These are phyloP conservation scores for Neltuma alba DNA, from an alignment of 306 rosid genomes.

Conservation along the genomic window DNA sequence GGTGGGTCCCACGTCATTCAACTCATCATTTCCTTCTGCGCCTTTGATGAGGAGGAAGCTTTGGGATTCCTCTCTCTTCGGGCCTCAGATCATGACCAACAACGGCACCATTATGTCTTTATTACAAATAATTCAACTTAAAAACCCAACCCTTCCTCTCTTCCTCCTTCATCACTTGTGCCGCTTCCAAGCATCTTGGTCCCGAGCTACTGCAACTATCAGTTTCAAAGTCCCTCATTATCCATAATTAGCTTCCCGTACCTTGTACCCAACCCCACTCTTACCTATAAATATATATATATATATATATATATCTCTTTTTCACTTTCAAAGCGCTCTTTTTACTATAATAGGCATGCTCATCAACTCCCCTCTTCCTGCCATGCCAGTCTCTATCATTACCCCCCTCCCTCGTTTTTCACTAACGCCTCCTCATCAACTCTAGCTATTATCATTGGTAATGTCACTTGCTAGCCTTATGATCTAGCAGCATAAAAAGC, in stretches of 20 bases:
- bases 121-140: no score
- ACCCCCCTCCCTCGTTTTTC: background rate
- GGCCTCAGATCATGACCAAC: background rate
- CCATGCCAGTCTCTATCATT: background rate
- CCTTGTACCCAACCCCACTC: background rate
- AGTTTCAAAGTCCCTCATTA: conserved; percentile 3
- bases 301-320: background rate
- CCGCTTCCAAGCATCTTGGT: conserved; percentile 17
- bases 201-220: background rate
- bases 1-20: conserved; percentile 75
- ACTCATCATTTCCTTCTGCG: conserved; percentile 73
- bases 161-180: no score
- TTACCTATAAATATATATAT: no score
- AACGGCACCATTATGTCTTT: background rate
- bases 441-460: background rate
- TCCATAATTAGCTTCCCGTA: background rate
- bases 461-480: no score
- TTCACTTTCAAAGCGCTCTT: background rate
- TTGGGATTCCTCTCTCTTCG: conserved; percentile 50
- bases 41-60: no score
- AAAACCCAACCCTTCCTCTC: background rate
- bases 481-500: no score
- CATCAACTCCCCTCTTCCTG: no score
- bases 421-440: background rate
- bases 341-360: conserved; percentile 8